Base-by-base conservation (phyloP, 2,329 filamentous ascomycete genomes). In the Fusarium sulawesiense region DNA sequence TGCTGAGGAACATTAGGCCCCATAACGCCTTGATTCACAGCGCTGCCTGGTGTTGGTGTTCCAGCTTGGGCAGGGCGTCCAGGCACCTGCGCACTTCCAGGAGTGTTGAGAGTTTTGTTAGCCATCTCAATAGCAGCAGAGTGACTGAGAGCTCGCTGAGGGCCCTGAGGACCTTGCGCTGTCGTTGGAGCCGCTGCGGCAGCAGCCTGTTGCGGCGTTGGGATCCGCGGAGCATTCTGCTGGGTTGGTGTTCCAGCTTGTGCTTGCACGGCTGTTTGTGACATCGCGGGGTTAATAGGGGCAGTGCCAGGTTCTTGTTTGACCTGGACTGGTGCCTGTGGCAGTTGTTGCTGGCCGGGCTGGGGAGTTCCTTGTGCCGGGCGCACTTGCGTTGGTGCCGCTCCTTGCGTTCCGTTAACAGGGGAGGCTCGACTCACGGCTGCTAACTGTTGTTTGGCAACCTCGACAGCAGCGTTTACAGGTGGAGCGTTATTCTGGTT, bases 121-220 rank as follows among this genome's bases (percentile, higher is more conserved):
- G 83, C 84, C 29, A 83, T 78, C 56, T 78, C 82, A 68, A 86
- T 80, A n/a, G 84, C 85, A 45, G 81, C 84, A 18, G 84, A 83
- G 73, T 86, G 84, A 29, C 81, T 84, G 30, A 86, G 79, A 4
- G 85, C 80, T 18, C 81, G 79, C 3, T 82, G 80, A 12, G 77
- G 78, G 7, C 80, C 78, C 4, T 82, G 80, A 13, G 77, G 78
- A 10, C 80, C 78, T 47, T 79, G 75, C 12, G 77, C 78, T 12
- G 78, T 80, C 45, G 78, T 78, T 11, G 82, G 78, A 23, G 77
- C 80, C 34, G 78, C 78, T 6, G 81, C 78, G 2, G 80, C 80
- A 6, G 81, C 80, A 2, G 79, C 76, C 60, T 88, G 86, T 59
- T 88, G 86, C 4, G 86, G 83, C 12, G 86, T 87, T 60, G 83